A percentile compares a stretch with the other conserved stretches of the same genome.
Evolutionary conservation across 768 basidiomycete genomes (phyloP).

Genomic region (Suillus clintonianus): DNA sequence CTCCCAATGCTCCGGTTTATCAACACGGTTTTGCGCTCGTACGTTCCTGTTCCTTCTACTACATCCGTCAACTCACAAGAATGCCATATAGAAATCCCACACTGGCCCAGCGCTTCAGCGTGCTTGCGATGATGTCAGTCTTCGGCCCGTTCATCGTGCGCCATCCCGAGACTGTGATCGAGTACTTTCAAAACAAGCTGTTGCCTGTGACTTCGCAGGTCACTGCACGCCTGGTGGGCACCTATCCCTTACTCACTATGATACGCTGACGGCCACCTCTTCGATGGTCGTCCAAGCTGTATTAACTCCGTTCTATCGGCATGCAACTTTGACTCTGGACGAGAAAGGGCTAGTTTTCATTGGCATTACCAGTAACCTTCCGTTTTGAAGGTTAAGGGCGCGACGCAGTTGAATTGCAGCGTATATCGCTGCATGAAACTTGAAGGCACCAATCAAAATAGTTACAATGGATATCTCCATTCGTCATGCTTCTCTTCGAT

Average conservation of each 20-base stretch:
- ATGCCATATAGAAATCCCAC: constrained; percentile 42
- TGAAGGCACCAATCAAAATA: no score
- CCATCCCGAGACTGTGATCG: no score
- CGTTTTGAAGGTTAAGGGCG: background rate
- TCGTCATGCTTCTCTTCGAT: no score
- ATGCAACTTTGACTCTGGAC: no score
- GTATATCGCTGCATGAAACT: background rate
- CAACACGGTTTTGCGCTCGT: constrained; percentile 71
- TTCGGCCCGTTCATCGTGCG: constrained; percentile 82
- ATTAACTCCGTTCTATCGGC: background rate
- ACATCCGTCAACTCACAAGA: background rate
- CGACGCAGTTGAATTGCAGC: background rate
- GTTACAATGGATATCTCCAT: no score
- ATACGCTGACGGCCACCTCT: no score
- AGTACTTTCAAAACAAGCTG: no score
- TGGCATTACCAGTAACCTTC: background rate
- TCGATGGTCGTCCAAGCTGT: no score
- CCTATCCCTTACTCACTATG: no score
- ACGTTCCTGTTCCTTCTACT: constrained; percentile 27
- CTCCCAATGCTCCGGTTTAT: constrained; percentile 81
- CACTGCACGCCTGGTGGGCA: no score
- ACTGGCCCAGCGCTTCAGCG: constrained; percentile 76
- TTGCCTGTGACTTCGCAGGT: no score
- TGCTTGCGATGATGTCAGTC: no score
- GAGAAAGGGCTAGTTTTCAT: background rate